Evolutionary conservation across 257 asterid genomes (phyloP), one percentile per base, ranked within the genome.

Genomic region (Jaltomata sinuosa): DNA sequence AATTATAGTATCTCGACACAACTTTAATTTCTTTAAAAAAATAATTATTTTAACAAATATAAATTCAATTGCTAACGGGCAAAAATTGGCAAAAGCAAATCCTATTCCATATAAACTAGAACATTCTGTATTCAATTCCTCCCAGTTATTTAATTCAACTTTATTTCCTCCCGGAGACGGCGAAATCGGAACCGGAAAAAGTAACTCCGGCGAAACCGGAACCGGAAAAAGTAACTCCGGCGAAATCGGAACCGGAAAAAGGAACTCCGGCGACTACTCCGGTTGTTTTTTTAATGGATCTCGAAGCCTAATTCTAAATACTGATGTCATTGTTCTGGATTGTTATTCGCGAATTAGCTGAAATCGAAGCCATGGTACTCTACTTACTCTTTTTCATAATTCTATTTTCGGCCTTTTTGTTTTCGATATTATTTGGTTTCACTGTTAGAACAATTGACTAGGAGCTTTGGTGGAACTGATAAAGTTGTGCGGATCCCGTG

Each of bases 321-420:
- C 80, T 85, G 81, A 83, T 84, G 89, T 83, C 91, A 79, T 72
- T 86, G 82, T 72, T 88, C 86, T 84, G 89, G 89, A 80, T 65
- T 77, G 86, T 87, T 53, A 85, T 68, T 83, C 87, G 86, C 82
- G 88, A 84, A 83, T 89, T 87, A 64, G 90, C 87, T 49, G 92
- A 87, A 72, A 81, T 84, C 80, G 90, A 84, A 86, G 68, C 87
- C 85, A 90, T 90, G 93, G 93, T 90, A 86, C 16, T n/a, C 5
- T 38, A 36, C 53, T 71, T 8, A 3, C 22, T 65, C 74, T 31
- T 65, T n/a, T 65, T 65, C 45, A 31, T 31, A 22, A 65, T 11
- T 40, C 32, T 22, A 3, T 72, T 42, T 72, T 62, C 21, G 36
- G 4, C 36, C 11, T 61, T 49, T 61, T 25, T 0, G 36, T 61